Percentiles rank a stretch among this genome's conserved stretches.
Evolutionary conservation across 495 filamentous ascomycete species (phyloP).

Genomic region (Aspergillus wentii): DNA sequence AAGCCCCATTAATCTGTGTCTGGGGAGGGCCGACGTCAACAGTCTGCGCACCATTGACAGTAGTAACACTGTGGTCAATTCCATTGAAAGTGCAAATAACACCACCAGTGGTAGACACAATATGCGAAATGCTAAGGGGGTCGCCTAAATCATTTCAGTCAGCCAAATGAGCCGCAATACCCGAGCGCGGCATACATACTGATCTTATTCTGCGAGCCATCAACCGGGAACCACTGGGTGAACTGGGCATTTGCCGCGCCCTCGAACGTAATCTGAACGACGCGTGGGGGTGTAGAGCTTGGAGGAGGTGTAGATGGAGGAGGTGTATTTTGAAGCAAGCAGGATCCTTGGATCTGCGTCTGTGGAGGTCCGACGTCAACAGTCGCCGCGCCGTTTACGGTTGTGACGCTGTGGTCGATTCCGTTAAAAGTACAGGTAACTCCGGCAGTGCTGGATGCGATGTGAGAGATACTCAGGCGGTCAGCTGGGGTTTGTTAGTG

Average conservation of each 20-base stretch:
- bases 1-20: slow-evolving; percentile 21
- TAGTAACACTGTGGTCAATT: slow-evolving; percentile 17
- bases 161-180: too few species aligned
- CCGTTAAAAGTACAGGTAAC: slow-evolving; percentile 16
- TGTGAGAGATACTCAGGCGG: slow-evolving; percentile 18
- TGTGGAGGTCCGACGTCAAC: slow-evolving; percentile 31
- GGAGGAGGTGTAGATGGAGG: too few species aligned
- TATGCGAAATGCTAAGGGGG: slow-evolving; percentile 9
- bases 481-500: slow-evolving; percentile 15
- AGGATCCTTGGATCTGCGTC: slow-evolving; percentile 29
- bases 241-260: slow-evolving; percentile 8
- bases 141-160: slow-evolving; percentile 1
- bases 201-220: neutral
- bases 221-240: slow-evolving; percentile 2
- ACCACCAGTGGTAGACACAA: slow-evolving; percentile 1
- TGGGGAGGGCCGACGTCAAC: slow-evolving; percentile 28
- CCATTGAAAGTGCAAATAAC: slow-evolving; percentile 18
- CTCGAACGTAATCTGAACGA: slow-evolving; percentile 10
- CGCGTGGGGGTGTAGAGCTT: too few species aligned
- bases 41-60: slow-evolving; percentile 13
- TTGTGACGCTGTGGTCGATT: slow-evolving; percentile 16
- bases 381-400: slow-evolving; percentile 10
- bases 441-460: slow-evolving; percentile 2
- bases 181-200: slow-evolving; percentile 6
- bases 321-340: too few species aligned